These are phyloP conservation scores for Secale cereale DNA, from an alignment of 176 grass and related monocot species.

Conservation along the genomic window DNA sequence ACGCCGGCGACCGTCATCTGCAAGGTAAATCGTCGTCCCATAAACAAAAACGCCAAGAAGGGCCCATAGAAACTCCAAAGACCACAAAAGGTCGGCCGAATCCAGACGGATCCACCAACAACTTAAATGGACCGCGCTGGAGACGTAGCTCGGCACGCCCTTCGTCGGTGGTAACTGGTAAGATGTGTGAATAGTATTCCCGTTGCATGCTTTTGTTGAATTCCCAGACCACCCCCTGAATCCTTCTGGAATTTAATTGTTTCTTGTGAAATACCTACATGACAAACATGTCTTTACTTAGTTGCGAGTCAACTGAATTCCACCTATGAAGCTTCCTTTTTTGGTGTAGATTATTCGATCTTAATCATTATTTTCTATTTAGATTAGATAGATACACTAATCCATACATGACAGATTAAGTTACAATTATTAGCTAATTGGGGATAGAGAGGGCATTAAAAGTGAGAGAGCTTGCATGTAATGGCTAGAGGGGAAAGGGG, in stretches of 20 bases:
- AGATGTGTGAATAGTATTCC: neutral
- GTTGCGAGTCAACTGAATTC: neutral
- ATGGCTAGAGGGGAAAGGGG: constrained; percentile 30
- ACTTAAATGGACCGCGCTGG: too few relatives aligned
- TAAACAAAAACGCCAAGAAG: too few relatives aligned
- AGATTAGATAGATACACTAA: neutral
- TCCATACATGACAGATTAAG: neutral
- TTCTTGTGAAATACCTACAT: too few relatives aligned
- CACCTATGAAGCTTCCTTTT: neutral
- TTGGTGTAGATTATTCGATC: neutral
- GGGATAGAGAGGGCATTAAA: neutral
- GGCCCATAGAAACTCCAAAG: too few relatives aligned
- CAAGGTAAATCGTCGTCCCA: too few relatives aligned
- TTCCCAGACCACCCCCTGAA: neutral
- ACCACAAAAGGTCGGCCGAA: too few relatives aligned
- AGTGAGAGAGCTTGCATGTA: neutral
- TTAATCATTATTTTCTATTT: neutral
- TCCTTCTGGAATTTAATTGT: too few relatives aligned
- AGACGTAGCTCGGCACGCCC: too few relatives aligned
- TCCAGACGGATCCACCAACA: too few relatives aligned
- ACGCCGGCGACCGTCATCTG: fast-evolving
- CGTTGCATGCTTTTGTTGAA: neutral
- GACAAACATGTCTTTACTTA: neutral
- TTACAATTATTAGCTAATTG: neutral
- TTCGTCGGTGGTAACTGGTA: too few relatives aligned